A percentile compares a stretch with the other conserved stretches of the same genome.
These are phyloP conservation scores for Cucurbita pepo DNA, from an alignment of 306 rosid genomes.

Conservation along the genomic window DNA sequence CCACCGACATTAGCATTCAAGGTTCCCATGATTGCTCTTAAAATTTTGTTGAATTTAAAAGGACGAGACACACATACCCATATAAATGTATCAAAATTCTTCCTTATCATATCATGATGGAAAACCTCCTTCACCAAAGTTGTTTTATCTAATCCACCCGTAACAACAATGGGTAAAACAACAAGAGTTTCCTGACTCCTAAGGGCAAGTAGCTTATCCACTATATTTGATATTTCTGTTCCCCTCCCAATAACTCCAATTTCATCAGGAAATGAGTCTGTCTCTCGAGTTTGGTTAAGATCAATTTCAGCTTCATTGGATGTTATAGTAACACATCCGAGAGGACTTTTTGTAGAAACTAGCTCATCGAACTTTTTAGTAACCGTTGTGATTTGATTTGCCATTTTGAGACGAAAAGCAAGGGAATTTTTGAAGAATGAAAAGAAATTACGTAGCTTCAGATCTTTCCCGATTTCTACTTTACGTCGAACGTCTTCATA, in stretches of 20 bases:
- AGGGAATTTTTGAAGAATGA: background rate
- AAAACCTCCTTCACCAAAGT: constrained; percentile 1
- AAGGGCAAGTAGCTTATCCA: background rate
- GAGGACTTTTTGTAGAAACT: background rate
- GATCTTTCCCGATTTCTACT: background rate
- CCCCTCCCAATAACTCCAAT: background rate
- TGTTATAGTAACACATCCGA: background rate
- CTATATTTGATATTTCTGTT: background rate
- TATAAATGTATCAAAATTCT: background rate
- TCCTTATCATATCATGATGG: background rate
- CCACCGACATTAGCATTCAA: background rate
- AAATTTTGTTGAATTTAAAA: background rate
- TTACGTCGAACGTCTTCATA: background rate
- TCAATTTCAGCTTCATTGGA: background rate
- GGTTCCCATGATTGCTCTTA: background rate
- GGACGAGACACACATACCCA: constrained; percentile 10
- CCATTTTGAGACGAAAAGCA: background rate
- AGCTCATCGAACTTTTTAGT: background rate
- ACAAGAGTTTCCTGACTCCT: no score
- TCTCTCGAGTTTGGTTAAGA: background rate
- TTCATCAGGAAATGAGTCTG: background rate
- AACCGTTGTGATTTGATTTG: background rate
- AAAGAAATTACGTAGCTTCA: background rate
- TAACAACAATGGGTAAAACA: background rate
- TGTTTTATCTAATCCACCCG: background rate